Base-by-base conservation (phyloP, 768 basidiomycete genomes). In the Russula emetica region DNA sequence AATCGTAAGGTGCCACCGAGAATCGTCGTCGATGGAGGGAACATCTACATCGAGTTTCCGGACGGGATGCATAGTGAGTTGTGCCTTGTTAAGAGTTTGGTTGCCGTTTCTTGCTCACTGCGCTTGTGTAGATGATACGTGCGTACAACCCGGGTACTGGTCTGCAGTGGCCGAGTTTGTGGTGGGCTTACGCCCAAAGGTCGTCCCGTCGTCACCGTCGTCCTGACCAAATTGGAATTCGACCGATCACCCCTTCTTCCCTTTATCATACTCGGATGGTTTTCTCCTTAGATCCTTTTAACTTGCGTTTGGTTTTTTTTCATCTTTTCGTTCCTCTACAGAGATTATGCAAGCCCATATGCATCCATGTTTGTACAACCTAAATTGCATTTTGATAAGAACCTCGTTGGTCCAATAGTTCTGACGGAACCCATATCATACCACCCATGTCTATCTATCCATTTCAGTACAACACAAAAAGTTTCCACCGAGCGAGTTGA, bases 111-210 rank as follows among this genome's bases (percentile, higher is more conserved):
- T n/a, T 36, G 4, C 32, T 20, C 9, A 38, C 26, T 40, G 36
- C 18, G 38, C 5, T 55, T n/a, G 5, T n/a, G 7, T 52, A 74
- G 74, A 74, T 56, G 74, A 74, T 60, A 74, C 74, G 1, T 74
- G 72, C 55, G 66, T 73, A 2, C 73, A 74, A 55, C 63, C 58
- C 6, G 73, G 72, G 2, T 74, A 74, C 53, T 74, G 73, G 73
- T 51, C 63, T 22, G 67, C 71, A 2, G 61, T 74, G 7, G 60
- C 63, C 2, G 69, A 71, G 45, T 74, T 74, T 58, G 55, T 74
- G 20, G 55, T 38, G 34, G 26, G 59, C 45, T 45, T 63, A 18
- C 51, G 58, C 34, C 50, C 60, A 9, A 58, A 38, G 26, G 34
- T 22, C 40, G 32, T 18, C 22, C 24, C 56, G 2, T 32, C 51